Conservation (phyloP, 768 basidiomycete species). For the Boletus subparvulus region DNA sequence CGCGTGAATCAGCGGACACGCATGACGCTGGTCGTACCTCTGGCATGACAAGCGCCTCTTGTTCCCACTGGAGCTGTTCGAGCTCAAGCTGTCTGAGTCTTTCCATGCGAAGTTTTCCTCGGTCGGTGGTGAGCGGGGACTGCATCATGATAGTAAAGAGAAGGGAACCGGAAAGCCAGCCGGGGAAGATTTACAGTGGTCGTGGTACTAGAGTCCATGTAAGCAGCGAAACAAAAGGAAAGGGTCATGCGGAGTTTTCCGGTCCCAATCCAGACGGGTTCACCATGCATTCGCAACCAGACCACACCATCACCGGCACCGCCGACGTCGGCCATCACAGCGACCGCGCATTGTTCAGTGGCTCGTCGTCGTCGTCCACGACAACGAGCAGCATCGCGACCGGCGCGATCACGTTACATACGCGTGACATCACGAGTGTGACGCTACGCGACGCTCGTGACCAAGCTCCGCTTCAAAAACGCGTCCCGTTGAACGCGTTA, state of each 20-base stretch:
- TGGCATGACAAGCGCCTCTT: conserved; percentile 56
- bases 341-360: not conserved
- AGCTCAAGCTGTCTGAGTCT: conserved; percentile 49
- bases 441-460: conserved; percentile 32
- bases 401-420: conserved; percentile 15
- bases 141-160: conserved; percentile 12
- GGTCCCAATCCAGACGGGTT: conserved; percentile 8
- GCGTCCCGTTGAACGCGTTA: conserved; percentile 30
- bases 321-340: not conserved
- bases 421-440: conserved; percentile 31
- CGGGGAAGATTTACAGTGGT: not conserved
- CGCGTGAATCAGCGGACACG: conserved; percentile 7
- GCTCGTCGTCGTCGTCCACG: not conserved
- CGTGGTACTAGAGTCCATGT: not conserved
- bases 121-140: conserved; percentile 32
- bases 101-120: conserved; percentile 48
- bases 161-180: conserved; percentile 6
- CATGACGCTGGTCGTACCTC: conserved; percentile 39
- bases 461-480: conserved; percentile 38
- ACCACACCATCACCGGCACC: not conserved
- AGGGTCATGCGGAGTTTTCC: conserved; percentile 10
- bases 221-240: not conserved
- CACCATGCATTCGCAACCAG: not conserved
- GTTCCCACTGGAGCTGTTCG: conserved; percentile 53
- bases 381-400: not conserved